These are phyloP conservation scores for Cordia subcordata DNA, from an alignment of 257 asterid species.

Conservation along the genomic window DNA sequence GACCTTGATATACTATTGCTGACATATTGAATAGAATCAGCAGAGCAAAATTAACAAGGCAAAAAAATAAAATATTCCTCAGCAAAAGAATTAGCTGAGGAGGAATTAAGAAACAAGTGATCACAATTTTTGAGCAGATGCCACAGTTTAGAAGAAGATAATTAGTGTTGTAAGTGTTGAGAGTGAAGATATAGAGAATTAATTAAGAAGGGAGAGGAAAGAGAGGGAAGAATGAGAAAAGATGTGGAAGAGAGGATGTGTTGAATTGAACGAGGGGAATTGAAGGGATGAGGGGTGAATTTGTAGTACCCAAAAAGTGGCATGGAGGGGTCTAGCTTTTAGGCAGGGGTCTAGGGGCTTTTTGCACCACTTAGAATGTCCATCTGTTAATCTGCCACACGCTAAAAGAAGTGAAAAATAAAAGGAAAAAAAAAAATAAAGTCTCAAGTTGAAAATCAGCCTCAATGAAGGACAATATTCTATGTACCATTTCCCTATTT, in stretches of 20 bases:
- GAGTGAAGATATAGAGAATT: conserved; percentile 2
- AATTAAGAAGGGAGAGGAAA: too few relatives aligned
- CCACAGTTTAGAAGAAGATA: not conserved
- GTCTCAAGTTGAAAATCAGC: conserved; percentile 3
- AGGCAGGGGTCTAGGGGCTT: conserved; percentile 10
- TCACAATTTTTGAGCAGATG: not conserved
- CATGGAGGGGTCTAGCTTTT: conserved; percentile 18
- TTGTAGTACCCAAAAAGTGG: conserved; percentile 68
- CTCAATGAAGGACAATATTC: conserved; percentile 13
- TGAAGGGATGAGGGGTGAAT: conserved; percentile 49
- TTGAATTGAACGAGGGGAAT: conserved; percentile 58
- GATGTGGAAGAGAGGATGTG: conserved; percentile 20
- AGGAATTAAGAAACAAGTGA: too few relatives aligned
- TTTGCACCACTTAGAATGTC: conserved; percentile 59
- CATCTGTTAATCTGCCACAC: conserved; percentile 28
- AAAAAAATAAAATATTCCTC: too few relatives aligned
- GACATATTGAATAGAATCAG: conserved; percentile 34
- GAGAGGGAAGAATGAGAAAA: conserved; percentile 2
- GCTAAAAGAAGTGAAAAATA: not conserved
- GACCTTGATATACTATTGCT: conserved; percentile 43
- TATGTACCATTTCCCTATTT: not conserved
- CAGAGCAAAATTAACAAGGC: not conserved
- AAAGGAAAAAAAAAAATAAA: too few relatives aligned
- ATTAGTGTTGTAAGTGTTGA: not conserved
- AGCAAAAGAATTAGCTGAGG: not conserved